Percentiles rank a stretch among this genome's conserved stretches.
These are phyloP conservation scores for Lagenidium giganteum DNA, from an alignment of 352 stramenopile genomes.

Conservation along the genomic window DNA sequence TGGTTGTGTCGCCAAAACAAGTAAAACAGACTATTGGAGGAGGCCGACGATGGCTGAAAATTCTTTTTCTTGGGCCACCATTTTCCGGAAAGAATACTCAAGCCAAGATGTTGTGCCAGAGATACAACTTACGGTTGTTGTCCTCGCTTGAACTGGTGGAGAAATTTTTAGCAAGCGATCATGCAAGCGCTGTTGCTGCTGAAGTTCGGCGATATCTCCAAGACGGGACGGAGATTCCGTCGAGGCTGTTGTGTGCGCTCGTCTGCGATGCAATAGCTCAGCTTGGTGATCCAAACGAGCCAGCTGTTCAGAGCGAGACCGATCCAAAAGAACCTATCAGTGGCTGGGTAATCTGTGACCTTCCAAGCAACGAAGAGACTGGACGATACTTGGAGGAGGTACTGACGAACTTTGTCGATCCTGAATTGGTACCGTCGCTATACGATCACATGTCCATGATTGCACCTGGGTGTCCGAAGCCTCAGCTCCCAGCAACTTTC, in stretches of 20 bases:
- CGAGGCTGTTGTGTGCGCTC: constrained; percentile 50
- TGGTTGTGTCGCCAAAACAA: too few species aligned
- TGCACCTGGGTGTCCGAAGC: constrained; percentile 25
- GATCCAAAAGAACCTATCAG: too few species aligned
- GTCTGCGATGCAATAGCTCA: constrained; percentile 24
- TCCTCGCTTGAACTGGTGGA: constrained; percentile 40
- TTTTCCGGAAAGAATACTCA: constrained; percentile 46
- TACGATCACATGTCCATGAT: constrained; percentile 43
- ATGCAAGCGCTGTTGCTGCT: constrained; percentile 17
- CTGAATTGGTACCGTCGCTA: constrained; percentile 19
- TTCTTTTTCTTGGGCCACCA: constrained; percentile 40
- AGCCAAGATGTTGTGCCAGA: constrained; percentile 25
- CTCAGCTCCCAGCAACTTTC: constrained; percentile 24
- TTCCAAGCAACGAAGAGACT: constrained; percentile 33
- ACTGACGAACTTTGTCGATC: constrained; percentile 41
- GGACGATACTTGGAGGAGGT: constrained; percentile 31
- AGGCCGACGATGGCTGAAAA: too few species aligned
- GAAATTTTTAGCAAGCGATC: constrained; percentile 20
- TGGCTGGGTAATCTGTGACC: constrained; percentile 53
- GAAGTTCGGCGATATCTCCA: constrained; percentile 17
- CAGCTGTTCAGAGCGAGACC: too few species aligned
- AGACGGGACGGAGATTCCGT: constrained; percentile 37
- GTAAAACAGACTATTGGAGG: too few species aligned
- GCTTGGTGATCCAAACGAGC: background rate
- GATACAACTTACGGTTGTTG: constrained; percentile 34